Evolutionary conservation across 1,284 basidiomycete species (phyloP), one percentile per base, ranked within the genome.

Genomic region (Cutaneotrichosporon mucoides): DNA sequence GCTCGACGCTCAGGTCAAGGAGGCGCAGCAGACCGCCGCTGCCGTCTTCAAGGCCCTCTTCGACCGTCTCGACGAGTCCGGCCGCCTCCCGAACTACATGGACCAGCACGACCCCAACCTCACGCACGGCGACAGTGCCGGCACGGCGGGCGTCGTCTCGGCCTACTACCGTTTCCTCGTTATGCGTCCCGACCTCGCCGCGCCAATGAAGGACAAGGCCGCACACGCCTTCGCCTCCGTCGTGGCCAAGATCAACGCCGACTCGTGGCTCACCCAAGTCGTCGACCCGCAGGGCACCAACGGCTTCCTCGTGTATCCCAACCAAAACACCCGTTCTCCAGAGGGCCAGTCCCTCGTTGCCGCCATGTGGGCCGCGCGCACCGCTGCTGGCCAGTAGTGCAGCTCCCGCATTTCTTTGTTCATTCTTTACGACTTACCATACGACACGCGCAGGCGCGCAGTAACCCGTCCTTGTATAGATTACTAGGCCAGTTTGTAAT

Each of bases 1-100:
- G 12, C 41, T 69, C 16, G 35, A 40, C n/a, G 11, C 37, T 5
- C 41, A 80, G 73, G 79, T 83, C 56, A 73, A 77, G 53, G 81
- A 83, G 58, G 82, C 85, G 49, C 60, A 84, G 16, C 79, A 80
- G 54, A 83, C 77, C 2, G 80, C 80, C 2, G 45, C 43, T 15
- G 42, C 42, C 5, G 66, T 69, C n/a, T 82, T 83, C 65, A 65
- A 63, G 7, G 75, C 79, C 3, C 68, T 84, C 24, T 72, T 84
- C 45, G 68, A 76, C 57, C 66, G 71, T 11, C 76, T 82, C 24
- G 61, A 70, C 37, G 79, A 78, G 33, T 53, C 65, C n/a, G 56
- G 51, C 36, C 68, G 68, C 15, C 15, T 75, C 37, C 70, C 72
- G 1, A 68, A 73, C 53, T 69, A 71, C 61, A 68, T 74, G 66